Evolutionary conservation across 2,329 filamentous ascomycete genomes (phyloP).

Genomic region (Arachnomyces sp.): DNA sequence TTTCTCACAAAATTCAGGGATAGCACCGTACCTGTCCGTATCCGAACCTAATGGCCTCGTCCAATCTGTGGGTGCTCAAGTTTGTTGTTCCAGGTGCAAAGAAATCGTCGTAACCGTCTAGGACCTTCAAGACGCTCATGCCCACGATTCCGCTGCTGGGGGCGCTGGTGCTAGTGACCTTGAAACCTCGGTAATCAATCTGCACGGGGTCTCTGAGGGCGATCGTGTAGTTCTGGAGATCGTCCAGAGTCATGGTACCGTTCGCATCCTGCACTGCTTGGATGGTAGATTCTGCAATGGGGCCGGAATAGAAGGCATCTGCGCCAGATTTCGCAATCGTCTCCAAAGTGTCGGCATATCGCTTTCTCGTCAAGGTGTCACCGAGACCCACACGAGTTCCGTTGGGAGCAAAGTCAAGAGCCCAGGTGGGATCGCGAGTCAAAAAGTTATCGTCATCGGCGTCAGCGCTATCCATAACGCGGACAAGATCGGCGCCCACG

Average conservation of each 20-base stretch:
- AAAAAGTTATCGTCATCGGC: constrained; percentile 56
- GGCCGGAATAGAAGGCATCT: constrained; percentile 64
- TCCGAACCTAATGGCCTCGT: constrained; percentile 83
- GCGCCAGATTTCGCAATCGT: constrained; percentile 64
- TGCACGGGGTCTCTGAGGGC: constrained; percentile 54
- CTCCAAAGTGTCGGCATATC: constrained; percentile 73
- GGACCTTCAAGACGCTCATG: constrained; percentile 68
- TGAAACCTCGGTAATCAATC: constrained; percentile 61
- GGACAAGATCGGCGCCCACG: constrained; percentile 64
- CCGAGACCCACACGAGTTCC: constrained; percentile 63
- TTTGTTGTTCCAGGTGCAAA: constrained; percentile 50
- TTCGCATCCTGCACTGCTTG: constrained; percentile 57
- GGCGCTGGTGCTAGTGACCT: constrained; percentile 56
- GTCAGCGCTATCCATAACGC: constrained; percentile 57
- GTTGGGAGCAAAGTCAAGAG: constrained; percentile 78
- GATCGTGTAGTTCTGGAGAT: constrained; percentile 67
- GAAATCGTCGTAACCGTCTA: constrained; percentile 66
- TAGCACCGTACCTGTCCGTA: constrained; percentile 51
- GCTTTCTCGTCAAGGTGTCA: constrained; percentile 68
- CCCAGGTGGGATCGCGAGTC: constrained; percentile 67
- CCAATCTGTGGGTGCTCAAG: constrained; percentile 69
- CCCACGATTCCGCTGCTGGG: constrained; percentile 72
- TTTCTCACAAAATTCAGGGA: background rate
- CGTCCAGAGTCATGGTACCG: constrained; percentile 77
- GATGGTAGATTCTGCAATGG: constrained; percentile 66